phyloP scores from a whole-genome alignment of 345 rosid species.

The Rhodamnia argentea region DNA sequence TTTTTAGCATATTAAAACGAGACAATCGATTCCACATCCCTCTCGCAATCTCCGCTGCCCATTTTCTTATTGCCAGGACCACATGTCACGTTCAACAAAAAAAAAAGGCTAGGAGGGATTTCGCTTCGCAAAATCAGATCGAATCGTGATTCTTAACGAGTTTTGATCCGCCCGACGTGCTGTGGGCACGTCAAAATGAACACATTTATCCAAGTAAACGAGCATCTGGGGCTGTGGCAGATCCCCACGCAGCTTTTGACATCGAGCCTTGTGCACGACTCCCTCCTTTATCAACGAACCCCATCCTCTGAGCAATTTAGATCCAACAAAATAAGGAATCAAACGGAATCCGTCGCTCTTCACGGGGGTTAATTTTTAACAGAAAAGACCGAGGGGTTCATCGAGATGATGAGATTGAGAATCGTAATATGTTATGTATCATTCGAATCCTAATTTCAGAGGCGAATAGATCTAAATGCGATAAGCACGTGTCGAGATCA shows the following conservation, averaged over 20 bases:
- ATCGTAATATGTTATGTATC: neutral
- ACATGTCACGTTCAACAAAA: neutral
- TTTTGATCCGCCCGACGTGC: neutral
- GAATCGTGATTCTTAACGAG: neutral
- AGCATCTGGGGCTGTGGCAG: neutral
- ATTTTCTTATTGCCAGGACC: neutral
- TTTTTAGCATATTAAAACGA: neutral
- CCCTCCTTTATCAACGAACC: neutral
- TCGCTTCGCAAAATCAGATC: neutral
- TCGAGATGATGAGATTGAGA: neutral
- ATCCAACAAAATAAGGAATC: neutral
- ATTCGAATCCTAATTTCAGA: neutral
- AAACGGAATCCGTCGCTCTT: neutral
- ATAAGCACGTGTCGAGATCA: neutral
- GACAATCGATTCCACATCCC: neutral
- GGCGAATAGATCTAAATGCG: fast-evolving
- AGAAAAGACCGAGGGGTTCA: neutral
- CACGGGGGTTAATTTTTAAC: neutral
- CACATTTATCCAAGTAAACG: neutral
- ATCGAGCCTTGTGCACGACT: neutral
- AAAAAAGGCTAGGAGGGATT: too few relatives aligned
- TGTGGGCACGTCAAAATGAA: neutral
- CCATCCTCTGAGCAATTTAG: neutral
- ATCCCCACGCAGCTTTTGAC: neutral
- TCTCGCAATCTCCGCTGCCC: neutral